Base-by-base conservation (phyloP, 441 rosid species). In the Syzygium syzygioides region DNA sequence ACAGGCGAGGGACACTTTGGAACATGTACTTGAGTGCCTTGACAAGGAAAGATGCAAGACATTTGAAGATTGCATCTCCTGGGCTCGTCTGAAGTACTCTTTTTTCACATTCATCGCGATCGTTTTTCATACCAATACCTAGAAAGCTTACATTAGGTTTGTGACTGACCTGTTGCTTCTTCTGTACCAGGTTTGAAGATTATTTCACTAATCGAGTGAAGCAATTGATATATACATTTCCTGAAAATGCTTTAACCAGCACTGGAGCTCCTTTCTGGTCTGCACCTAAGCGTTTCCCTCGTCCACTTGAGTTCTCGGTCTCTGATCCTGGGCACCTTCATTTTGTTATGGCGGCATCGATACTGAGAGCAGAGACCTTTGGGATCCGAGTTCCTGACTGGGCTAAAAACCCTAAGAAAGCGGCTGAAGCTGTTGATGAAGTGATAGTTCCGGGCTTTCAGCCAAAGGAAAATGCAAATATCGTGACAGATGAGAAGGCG, bases 231-330 rank as follows among this genome's bases (percentile, higher is more conserved):
- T 96, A 90, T 91, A 97, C 99, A 86, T 97, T 97, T 87, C 99
- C 99, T 50, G 99, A 97, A 92, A 97, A 96, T 92, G 98, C 99
- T 89, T 88, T 93, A 26, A 97, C 98, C 14, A 95, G 97, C 91
- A 97, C 92, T 18, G 98, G 99, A 80, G 93, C 96, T 89, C 97
- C 97, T 57, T 97, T 97, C 95, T 97, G 99, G 99, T 97, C 99
- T n/a, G 98, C 98, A 62, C 98, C 99, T 18, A 97, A 97, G 91
- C 93, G 99, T 57, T 96, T 97, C 89, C 99, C 99, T 41, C 95
- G 59, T 55, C 94, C 98, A 13, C 95, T 96, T 54, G 93, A 92
- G 93, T 95, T 96, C 93, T 96, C 97, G 20, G 88, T 93, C 45
- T 91, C 94, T 5, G 99, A 97, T 90, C 89, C 91, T 37, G 92